Percentiles rank a stretch among this genome's conserved stretches.
Evolutionary conservation across 2,329 filamentous ascomycete genomes (phyloP).

Genomic region (Fusarium sp.): DNA sequence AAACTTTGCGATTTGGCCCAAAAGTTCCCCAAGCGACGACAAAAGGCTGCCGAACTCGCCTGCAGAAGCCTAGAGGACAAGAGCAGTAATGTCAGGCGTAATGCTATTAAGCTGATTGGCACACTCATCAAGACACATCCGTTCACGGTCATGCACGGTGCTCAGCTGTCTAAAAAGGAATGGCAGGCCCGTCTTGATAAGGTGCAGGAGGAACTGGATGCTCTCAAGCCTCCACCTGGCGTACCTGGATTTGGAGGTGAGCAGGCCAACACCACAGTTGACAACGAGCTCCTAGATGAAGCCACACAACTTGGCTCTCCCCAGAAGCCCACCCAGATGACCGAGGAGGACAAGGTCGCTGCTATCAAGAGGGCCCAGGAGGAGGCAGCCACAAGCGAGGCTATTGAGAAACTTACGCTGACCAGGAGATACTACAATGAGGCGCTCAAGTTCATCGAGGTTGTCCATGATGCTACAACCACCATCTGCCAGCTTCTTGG

Average conservation of each 20-base stretch:
- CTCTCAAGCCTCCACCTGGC: slow-evolving; percentile 84
- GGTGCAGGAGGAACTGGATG: slow-evolving; percentile 84
- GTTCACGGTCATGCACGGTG: slow-evolving; percentile 91
- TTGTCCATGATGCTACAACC: slow-evolving; percentile 84
- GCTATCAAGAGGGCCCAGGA: slow-evolving; percentile 84
- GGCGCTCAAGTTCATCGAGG: slow-evolving; percentile 92
- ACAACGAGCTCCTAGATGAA: slow-evolving; percentile 85
- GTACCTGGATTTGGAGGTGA: slow-evolving; percentile 71
- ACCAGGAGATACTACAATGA: slow-evolving; percentile 94
- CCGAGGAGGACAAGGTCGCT: slow-evolving; percentile 80
- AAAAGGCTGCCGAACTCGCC: slow-evolving; percentile 88
- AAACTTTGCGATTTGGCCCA: slow-evolving; percentile 94
- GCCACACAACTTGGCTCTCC: slow-evolving; percentile 83
- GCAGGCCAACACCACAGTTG: slow-evolving; percentile 76
- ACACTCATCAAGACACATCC: slow-evolving; percentile 94
- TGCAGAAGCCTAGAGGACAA: slow-evolving; percentile 94
- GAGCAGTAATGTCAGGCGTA: slow-evolving; percentile 95
- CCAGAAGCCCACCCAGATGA: slow-evolving; percentile 75
- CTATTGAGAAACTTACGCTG: slow-evolving; percentile 87
- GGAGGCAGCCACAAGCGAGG: slow-evolving; percentile 88
- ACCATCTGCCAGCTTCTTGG: slow-evolving; percentile 89
- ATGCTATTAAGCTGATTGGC: slow-evolving; percentile 92
- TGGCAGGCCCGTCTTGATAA: slow-evolving; percentile 87
- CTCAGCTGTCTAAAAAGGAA: slow-evolving; percentile 84
- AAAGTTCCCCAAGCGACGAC: slow-evolving; percentile 92